A percentile compares a stretch with the other conserved stretches of the same genome.
Evolutionary conservation across 306 rosid genomes (phyloP).

Genomic region (Nissolia schottii): DNA sequence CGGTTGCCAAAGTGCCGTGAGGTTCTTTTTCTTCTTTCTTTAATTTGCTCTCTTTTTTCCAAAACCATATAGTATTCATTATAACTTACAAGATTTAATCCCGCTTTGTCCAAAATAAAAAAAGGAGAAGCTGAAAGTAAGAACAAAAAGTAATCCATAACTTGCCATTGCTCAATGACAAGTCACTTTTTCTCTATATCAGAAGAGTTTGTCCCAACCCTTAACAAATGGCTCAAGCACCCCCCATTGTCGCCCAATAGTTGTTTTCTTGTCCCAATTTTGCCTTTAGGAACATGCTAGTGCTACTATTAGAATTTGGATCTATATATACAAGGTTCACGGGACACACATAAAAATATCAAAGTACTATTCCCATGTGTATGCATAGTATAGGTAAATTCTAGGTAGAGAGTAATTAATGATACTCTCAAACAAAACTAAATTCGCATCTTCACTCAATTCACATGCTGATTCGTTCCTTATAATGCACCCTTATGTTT

Average conservation of each 20-base stretch:
- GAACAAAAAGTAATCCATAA: slow-evolving; percentile 26
- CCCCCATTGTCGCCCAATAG: neutral
- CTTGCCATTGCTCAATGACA: slow-evolving; percentile 21
- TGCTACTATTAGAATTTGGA: slow-evolving; percentile 29
- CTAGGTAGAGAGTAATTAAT: neutral
- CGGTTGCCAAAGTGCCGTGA: neutral
- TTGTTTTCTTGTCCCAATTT: slow-evolving; percentile 15
- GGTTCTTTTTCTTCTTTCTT: neutral
- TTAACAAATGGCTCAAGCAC: slow-evolving; percentile 10
- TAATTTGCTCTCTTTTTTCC: neutral
- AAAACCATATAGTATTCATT: neutral
- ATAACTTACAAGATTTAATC: slow-evolving; percentile 18
- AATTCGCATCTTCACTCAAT: neutral
- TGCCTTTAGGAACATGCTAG: slow-evolving; percentile 19
- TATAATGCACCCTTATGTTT: neutral
- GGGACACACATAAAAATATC: slow-evolving; percentile 15
- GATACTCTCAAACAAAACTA: neutral
- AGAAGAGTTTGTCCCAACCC: neutral
- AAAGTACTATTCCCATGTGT: slow-evolving; percentile 38
- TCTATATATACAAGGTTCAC: slow-evolving; percentile 34
- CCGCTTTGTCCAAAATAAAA: neutral
- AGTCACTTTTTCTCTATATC: neutral
- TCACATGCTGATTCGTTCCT: neutral
- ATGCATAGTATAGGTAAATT: neutral
- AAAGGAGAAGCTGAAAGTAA: slow-evolving; percentile 1